Base-by-base conservation (phyloP, 306 rosid genomes). In the Nissolia schottii region DNA sequence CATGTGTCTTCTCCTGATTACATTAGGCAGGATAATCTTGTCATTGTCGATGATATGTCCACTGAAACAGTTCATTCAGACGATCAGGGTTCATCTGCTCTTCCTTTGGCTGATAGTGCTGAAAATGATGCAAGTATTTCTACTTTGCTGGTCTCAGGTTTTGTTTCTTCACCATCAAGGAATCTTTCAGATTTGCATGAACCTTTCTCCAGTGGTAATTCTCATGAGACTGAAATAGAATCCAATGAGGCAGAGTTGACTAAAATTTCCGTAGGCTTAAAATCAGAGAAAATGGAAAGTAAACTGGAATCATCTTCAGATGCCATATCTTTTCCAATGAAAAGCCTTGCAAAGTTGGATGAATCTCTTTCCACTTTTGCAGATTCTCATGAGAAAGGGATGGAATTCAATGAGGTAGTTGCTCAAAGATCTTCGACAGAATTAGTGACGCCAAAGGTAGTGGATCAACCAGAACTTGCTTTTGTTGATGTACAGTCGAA, bases 401-500 rank as follows among this genome's bases (percentile, higher is more conserved):
- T 49, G 56, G 82, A 68, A 75, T 69, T 70, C 50, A 63, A 74
- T 10, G 88, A 82, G 48, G 84, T 28, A 38, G 80, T 41, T 75
- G 75, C 77, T 62, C 62, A 74, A 50, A 80, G 79, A 63, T 63
- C 66, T 54, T 71, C 56, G 41, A 19, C 61, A 58, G 87, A 73
- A 43, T 56, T 80, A 40, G 76, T 64, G 61, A 43, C 65, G 49
- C 74, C 25, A 15, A 38, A 45, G 59, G 77, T 67, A 61, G 71
- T 48, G 68, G 76, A 70, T 80, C 79, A 59, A 57, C 54, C 37
- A 29, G 78, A 87, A 46, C 70, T 79, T 81, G 58, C 77, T 74
- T 37, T 73, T 38, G 83, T 8, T 45, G 51, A 77, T 76, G 65
- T 40, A 20, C 81, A 53, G 62, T 54, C 74, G 14, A 71, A 38